Evolutionary conservation across 2,329 filamentous ascomycete genomes (phyloP), one percentile per base, ranked within the genome.

Genomic region (Claviceps africana): DNA sequence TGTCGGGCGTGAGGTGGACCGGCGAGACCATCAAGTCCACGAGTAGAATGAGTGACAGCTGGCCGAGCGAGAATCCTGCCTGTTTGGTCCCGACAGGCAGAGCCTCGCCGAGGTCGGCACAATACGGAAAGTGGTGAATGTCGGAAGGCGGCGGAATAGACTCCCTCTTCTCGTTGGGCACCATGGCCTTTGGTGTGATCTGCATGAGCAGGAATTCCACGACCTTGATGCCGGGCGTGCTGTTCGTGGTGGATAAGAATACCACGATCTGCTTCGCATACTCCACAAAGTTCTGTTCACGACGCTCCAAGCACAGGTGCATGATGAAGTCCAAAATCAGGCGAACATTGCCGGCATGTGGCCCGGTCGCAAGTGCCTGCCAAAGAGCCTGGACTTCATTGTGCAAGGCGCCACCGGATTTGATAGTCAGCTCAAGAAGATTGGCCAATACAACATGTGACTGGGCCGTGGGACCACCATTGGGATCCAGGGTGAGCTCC

Each of bases 231-330:
- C 90, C 90, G 2, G 90, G 64, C 69, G 85, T 62, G 78, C 72
- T 78, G 56, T 73, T 76, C 0, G 77, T 95, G 57, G 88, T 93
- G 0, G 93, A 94, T 5, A 98, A 68, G 65, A 96, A 97, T 0
- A 98, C 94, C 17, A 97, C 89, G 50, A 98, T 93, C 66, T 98
- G 93, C 70, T 97, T 98, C 5, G 91, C 91, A 63, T 94, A 95
- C 60, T 96, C 88, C 52, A 98, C 91, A 66, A 96, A 98, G 60
- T 96, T 97, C 62, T 98, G 93, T 65, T 98, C 94, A 48, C 91
- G 83, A 33, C 91, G 83, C 61, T 98, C 93, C 11, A 98, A 72
- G 60, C 93, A 98, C 4, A 97, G 77, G 30, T 83, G 83, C 67
- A 98, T 97, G 67, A 98, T 93, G 63, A 98, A 98, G 65, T 97